Conservation (phyloP, 176 grass and related monocot genomes). For the Aegilops sharonensis region DNA sequence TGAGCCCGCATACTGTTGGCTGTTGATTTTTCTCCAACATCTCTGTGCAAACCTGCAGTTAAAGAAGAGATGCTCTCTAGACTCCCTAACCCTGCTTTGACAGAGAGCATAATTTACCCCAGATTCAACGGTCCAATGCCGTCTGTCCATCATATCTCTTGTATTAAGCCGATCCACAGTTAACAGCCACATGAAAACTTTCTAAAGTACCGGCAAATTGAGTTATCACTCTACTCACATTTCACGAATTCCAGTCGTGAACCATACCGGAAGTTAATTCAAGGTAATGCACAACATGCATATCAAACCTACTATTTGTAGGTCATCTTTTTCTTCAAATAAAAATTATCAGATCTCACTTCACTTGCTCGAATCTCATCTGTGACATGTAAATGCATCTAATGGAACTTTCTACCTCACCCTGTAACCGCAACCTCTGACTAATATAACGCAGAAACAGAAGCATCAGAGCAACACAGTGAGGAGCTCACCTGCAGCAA, state of each 20-base stretch:
- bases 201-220: no score
- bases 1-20: no score
- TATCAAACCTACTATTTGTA: neutral
- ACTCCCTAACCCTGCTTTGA: no score
- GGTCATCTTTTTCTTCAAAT: no score
- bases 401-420: neutral
- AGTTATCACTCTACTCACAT: neutral
- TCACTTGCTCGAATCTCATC: neutral
- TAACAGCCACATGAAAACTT: no score
- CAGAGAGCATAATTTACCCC: no score
- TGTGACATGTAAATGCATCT: neutral
- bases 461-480: neutral
- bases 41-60: no score
- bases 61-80: no score
- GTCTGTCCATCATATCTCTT: no score
- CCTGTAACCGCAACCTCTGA: neutral
- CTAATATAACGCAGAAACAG: neutral
- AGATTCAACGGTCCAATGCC: no score
- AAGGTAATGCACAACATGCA: neutral
- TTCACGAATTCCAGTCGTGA: neutral
- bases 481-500: slow-evolving; percentile 60
- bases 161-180: no score
- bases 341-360: neutral
- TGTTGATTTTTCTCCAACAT: no score
- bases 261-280: neutral